phyloP scores from a whole-genome alignment of 1,284 basidiomycete genomes.

The Ceratobasidium sp. region DNA sequence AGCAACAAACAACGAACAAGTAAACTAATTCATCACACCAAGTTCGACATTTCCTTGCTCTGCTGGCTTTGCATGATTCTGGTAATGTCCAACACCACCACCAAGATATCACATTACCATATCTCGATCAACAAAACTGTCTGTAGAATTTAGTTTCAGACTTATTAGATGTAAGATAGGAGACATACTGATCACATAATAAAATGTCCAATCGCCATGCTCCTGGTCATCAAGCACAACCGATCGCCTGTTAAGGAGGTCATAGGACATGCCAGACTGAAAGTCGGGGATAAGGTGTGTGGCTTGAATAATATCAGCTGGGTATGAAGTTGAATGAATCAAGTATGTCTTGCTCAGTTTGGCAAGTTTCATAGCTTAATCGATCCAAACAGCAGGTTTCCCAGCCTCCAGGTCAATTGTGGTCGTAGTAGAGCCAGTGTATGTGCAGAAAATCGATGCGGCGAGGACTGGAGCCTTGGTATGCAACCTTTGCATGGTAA shows the following conservation, averaged over 20 bases:
- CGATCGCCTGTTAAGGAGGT: neutral
- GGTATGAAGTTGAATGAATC: slow-evolving; percentile 42
- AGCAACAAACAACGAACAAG: no score
- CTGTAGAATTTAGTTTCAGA: neutral
- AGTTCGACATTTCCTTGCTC: no score
- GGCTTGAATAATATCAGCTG: slow-evolving; percentile 1
- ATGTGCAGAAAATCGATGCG: slow-evolving; percentile 13
- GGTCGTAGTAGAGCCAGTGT: neutral
- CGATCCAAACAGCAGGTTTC: neutral
- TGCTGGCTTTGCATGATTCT: slow-evolving; percentile 31
- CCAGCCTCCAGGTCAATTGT: slow-evolving; percentile 7
- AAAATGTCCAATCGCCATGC: slow-evolving; percentile 44
- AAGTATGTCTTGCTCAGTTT: neutral
- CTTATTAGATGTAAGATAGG: no score
- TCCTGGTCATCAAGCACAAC: neutral
- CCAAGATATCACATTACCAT: slow-evolving; percentile 49
- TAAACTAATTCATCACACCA: no score
- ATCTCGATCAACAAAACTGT: slow-evolving; percentile 49
- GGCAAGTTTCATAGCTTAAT: neutral
- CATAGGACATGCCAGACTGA: neutral
- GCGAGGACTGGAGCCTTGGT: neutral
- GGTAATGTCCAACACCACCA: slow-evolving; percentile 47
- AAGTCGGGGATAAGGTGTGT: slow-evolving; percentile 12
- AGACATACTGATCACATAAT: slow-evolving; percentile 46
- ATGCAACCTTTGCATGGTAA: neutral